phyloP scores from a whole-genome alignment of 441 rosid genomes.

The Gossypium armourianum region DNA sequence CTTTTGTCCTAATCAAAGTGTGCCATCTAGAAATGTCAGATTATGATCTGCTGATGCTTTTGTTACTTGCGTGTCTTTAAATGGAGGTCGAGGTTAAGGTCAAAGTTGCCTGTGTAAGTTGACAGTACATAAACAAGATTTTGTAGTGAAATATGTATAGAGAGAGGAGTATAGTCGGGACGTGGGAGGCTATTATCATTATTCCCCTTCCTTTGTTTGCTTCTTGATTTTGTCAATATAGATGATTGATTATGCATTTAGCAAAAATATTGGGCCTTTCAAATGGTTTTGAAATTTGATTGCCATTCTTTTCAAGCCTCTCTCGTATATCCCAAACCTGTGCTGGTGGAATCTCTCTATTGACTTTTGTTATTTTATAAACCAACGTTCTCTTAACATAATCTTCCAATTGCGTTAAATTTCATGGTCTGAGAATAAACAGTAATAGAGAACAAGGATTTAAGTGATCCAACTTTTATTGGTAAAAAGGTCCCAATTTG shows the following conservation, averaged over 20 bases:
- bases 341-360: background rate
- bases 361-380: too few species aligned
- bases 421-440: too few species aligned
- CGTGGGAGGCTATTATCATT: background rate
- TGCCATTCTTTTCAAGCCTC: slow-evolving; percentile 6
- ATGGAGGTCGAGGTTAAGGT: slow-evolving; percentile 8
- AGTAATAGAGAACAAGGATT: background rate
- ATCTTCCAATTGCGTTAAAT: too few species aligned
- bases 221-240: slow-evolving; percentile 15
- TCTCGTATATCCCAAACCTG: background rate
- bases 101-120: slow-evolving; percentile 21
- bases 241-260: background rate
- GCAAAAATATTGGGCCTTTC: slow-evolving; percentile 2
- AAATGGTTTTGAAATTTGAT: slow-evolving; percentile 4
- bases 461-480: background rate
- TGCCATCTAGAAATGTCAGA: slow-evolving; percentile 3
- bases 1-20: background rate
- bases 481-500: too few species aligned
- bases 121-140: slow-evolving; percentile 22
- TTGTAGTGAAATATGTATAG: slow-evolving; percentile 20
- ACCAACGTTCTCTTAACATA: too few species aligned
- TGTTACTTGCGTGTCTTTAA: slow-evolving; percentile 7
- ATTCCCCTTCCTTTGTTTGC: background rate
- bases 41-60: slow-evolving; percentile 13
- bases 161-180: slow-evolving; percentile 23